Base-by-base conservation (phyloP, 2,329 filamentous ascomycete genomes). In the Ascochyta lentis region DNA sequence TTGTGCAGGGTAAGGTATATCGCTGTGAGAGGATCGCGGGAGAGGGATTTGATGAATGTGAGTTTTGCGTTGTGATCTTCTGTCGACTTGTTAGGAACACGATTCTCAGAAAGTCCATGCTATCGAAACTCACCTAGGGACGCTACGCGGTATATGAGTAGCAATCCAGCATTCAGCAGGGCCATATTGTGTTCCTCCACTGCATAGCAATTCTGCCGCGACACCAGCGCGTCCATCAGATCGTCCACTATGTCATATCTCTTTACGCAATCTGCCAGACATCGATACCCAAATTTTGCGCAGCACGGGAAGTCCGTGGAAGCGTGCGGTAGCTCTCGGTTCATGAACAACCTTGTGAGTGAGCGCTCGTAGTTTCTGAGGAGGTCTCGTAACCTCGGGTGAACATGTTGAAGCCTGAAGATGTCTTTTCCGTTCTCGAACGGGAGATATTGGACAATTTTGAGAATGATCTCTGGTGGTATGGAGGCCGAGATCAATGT, bases 171-270 rank as follows among this genome's bases (percentile, higher is more conserved):
- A 41, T 74, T 65, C 15, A 65, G 64, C 3, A 73, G 34, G 0
- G 63, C 56, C 27, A 67, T 50, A 23, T 74, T 74, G 26, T 72
- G 66, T 2, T 43, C 58, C 22, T 63, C 46, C 0, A 73, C 61
- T 0, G 60, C 60, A 16, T 60, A 67, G 40, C 62, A 68, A 38
- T 72, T 75, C n/a, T 61, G 47, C 6, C 65, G 48, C 3, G 63
- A 70, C 15, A 61, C 61, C 0, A 75, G 52, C 22, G 62, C 61
- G 2, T 63, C 65, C 70, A 75, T 73, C 15, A 74, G 49, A 33
- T 69, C 66, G 50, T 75, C 72, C 9, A 72, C 49, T 1, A 64
- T 43, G 37, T 75, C 65, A 51, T 74, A 75, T 15, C 53, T 61
- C n/a, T 53, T 52, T 2, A 71, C 67, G 27, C 71, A 75, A 8